phyloP scores from a whole-genome alignment of 352 stramenopile genomes.

The Phytophthora tubulina region DNA sequence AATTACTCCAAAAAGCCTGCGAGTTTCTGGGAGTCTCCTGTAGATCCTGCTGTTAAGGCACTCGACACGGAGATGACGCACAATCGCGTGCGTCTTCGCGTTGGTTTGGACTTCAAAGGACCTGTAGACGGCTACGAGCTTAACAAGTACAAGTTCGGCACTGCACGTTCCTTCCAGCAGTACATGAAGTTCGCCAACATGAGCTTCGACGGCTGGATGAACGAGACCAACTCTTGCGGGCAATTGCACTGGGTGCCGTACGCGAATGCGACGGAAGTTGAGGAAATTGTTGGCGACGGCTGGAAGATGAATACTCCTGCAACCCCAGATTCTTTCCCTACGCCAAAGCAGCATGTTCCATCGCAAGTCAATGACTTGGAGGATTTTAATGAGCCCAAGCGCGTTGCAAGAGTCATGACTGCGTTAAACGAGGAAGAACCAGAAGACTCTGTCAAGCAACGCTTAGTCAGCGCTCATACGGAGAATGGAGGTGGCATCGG shows the following conservation, averaged over 20 bases:
- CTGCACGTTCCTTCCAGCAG: slow-evolving; percentile 55
- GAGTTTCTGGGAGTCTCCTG: slow-evolving; percentile 57
- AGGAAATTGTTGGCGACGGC: slow-evolving; percentile 51
- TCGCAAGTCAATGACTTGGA: not conserved
- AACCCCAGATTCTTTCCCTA: slow-evolving; percentile 5
- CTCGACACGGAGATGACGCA: slow-evolving; percentile 58
- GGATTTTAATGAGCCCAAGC: slow-evolving; percentile 15
- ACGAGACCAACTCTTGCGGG: slow-evolving; percentile 61
- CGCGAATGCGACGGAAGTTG: slow-evolving; percentile 48
- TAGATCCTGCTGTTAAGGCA: slow-evolving; percentile 44
- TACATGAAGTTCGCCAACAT: slow-evolving; percentile 68
- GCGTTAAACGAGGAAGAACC: slow-evolving; percentile 22
- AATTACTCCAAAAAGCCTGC: slow-evolving; percentile 73
- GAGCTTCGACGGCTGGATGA: slow-evolving; percentile 52
- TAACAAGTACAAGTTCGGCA: slow-evolving; percentile 59
- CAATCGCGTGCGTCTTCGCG: slow-evolving; percentile 60
- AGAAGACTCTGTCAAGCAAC: slow-evolving; percentile 20
- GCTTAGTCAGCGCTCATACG: slow-evolving; percentile 29
- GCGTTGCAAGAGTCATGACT: slow-evolving; percentile 24
- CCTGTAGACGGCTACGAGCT: slow-evolving; percentile 60
- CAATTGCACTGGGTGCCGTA: slow-evolving; percentile 76
- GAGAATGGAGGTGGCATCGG: slow-evolving; percentile 47
- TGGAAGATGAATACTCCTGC: slow-evolving; percentile 44
- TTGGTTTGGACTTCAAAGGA: slow-evolving; percentile 61
- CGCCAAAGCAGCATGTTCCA: slow-evolving; percentile 23